A percentile compares a stretch with the other conserved stretches of the same genome.
Evolutionary conservation across 2,329 filamentous ascomycete species (phyloP).

Genomic region (Scedosporium minutisporum): DNA sequence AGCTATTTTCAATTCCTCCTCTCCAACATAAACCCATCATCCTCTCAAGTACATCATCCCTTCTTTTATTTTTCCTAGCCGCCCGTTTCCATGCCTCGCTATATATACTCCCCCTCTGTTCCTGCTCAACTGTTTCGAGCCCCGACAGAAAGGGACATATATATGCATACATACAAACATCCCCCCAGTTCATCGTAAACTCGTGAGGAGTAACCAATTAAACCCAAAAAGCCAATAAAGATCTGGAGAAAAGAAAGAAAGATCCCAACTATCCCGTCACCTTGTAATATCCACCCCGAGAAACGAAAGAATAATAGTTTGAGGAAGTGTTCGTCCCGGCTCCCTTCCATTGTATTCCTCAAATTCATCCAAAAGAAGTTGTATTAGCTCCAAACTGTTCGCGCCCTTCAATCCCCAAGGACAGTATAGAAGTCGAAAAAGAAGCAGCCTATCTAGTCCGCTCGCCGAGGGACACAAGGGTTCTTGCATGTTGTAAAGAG

Average conservation of each 20-base stretch:
- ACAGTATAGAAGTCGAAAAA: not conserved
- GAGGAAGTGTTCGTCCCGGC: not conserved
- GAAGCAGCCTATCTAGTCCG: not conserved
- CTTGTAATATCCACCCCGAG: not conserved
- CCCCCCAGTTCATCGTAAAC: not conserved
- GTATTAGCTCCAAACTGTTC: not conserved
- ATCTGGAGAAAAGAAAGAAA: constrained; percentile 5
- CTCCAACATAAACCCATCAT: not conserved
- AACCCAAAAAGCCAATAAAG: constrained; percentile 1
- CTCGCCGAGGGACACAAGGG: not conserved
- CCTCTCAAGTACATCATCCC: not conserved
- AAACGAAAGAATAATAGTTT: not conserved
- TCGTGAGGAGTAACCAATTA: not conserved
- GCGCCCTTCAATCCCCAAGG: not conserved
- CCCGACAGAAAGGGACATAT: not conserved
- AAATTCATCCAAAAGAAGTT: not conserved
- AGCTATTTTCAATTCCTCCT: not conserved
- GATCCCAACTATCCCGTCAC: constrained; percentile 1
- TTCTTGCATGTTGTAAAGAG: not conserved
- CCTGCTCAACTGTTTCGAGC: not conserved
- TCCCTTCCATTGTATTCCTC: not conserved
- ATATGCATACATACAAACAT: not conserved
- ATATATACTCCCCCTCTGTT: not conserved
- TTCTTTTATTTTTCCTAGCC: not conserved
- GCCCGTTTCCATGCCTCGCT: not conserved